phyloP scores from a whole-genome alignment of 768 basidiomycete genomes.

The Russula sp. region DNA sequence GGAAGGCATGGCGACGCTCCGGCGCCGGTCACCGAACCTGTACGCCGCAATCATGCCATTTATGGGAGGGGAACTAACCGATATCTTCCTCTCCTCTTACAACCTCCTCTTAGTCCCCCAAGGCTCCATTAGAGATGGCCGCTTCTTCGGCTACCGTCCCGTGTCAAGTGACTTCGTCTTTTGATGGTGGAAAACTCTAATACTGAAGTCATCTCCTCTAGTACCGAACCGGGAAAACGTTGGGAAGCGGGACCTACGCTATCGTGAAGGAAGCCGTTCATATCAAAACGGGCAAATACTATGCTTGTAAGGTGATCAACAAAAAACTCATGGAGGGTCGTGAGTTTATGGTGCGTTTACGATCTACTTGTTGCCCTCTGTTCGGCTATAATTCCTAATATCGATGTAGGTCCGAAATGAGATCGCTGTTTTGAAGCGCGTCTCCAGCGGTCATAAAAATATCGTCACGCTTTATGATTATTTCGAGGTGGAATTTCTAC shows the following conservation, averaged over 20 bases:
- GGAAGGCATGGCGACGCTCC: conserved; percentile 8
- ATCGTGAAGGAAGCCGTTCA: conserved; percentile 96
- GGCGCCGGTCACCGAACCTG: conserved; percentile 21
- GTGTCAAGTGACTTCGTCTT: conserved; percentile 41
- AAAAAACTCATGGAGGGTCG: conserved; percentile 98
- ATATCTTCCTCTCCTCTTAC: background rate
- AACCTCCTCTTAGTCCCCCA: background rate
- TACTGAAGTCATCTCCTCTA: conserved; percentile 34
- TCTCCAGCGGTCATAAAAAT: conserved; percentile 86
- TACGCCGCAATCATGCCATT: conserved; percentile 16
- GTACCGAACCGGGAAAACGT: conserved; percentile 87
- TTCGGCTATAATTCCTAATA: conserved; percentile 21
- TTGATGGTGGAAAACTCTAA: background rate
- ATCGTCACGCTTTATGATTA: conserved; percentile 95
- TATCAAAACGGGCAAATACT: conserved; percentile 89
- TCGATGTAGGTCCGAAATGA: conserved; percentile 83
- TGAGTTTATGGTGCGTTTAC: conserved; percentile 83
- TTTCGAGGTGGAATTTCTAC: conserved; percentile 66
- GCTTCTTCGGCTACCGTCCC: conserved; percentile 42
- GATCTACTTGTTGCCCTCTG: background rate
- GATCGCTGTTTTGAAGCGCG: conserved; percentile 89
- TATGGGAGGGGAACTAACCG: conserved; percentile 7
- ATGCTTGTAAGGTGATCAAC: conserved; percentile 99
- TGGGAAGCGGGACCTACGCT: conserved; percentile 91
- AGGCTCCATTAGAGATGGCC: conserved; percentile 33